phyloP scores from a whole-genome alignment of 2,329 filamentous ascomycete species.

The Bertia moriformis region DNA sequence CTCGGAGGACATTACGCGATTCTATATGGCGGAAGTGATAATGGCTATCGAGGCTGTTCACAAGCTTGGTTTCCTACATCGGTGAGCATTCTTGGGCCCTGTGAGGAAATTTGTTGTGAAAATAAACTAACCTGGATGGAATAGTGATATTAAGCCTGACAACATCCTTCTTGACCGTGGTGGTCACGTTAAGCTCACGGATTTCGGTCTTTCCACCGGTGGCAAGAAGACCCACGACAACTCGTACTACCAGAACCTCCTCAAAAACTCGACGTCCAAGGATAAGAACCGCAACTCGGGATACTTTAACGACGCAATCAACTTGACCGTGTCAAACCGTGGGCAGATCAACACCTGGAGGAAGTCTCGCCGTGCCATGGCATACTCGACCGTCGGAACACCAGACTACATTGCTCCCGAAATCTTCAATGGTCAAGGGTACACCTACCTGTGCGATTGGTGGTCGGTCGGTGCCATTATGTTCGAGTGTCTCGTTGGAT shows the following conservation, averaged over 20 bases:
- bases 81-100: constrained; percentile 38
- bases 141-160: constrained; percentile 65
- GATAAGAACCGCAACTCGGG: constrained; percentile 56
- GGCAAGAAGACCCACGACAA: constrained; percentile 69
- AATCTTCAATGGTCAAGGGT: constrained; percentile 64
- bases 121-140: neutral
- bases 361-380: constrained; percentile 63
- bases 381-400: constrained; percentile 69
- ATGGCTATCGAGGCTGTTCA: constrained; percentile 98
- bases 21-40: constrained; percentile 97
- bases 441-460: constrained; percentile 69
- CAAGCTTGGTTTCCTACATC: constrained; percentile 94
- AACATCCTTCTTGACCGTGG: constrained; percentile 66
- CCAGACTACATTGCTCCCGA: constrained; percentile 72
- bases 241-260: constrained; percentile 62
- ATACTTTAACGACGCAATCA: constrained; percentile 58
- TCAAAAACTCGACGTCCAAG: constrained; percentile 35
- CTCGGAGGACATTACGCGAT: constrained; percentile 93
- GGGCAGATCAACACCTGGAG: constrained; percentile 70
- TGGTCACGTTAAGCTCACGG: constrained; percentile 67
- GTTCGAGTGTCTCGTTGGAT: constrained; percentile 73
- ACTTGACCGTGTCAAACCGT: constrained; percentile 65
- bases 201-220: constrained; percentile 69
- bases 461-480: constrained; percentile 74
- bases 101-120: constrained; percentile 1